Evolutionary conservation across 371 early-diverging fungal species (phyloP).

Genomic region (Zychaea mexicana): DNA sequence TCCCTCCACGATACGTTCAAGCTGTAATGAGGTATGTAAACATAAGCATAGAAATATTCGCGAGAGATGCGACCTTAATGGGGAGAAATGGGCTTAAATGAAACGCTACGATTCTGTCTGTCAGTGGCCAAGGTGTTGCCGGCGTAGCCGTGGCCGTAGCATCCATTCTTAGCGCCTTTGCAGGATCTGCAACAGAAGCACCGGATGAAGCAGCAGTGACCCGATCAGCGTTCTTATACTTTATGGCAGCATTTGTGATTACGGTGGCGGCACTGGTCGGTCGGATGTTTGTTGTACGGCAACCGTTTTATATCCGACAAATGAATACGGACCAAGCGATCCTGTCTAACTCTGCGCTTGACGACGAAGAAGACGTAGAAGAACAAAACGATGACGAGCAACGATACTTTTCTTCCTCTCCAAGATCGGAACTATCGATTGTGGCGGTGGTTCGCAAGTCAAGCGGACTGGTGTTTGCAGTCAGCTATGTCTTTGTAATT

Average conservation of each 20-base stretch:
- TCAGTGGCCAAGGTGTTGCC: constrained; percentile 63
- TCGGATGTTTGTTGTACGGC: constrained; percentile 38
- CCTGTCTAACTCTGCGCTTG: neutral
- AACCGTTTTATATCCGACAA: constrained; percentile 55
- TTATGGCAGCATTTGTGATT: constrained; percentile 52
- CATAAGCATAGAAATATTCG: neutral
- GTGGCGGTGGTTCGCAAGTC: constrained; percentile 33
- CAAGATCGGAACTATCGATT: constrained; percentile 2
- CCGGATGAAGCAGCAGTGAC: constrained; percentile 38
- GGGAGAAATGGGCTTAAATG: neutral
- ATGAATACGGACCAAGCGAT: constrained; percentile 31
- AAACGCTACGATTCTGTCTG: too few relatives aligned
- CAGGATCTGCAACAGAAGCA: constrained; percentile 23
- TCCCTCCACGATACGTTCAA: constrained; percentile 73
- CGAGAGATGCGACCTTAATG: too few relatives aligned
- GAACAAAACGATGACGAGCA: constrained; percentile 17
- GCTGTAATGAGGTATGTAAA: constrained; percentile 68
- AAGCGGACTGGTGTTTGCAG: constrained; percentile 48
- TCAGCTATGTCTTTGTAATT: constrained; percentile 63
- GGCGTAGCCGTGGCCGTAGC: constrained; percentile 64
- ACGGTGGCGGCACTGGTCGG: constrained; percentile 51
- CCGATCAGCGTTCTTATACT: constrained; percentile 62
- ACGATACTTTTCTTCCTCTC: constrained; percentile 1
- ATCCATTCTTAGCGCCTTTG: constrained; percentile 55
- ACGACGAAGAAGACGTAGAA: constrained; percentile 11